Evolutionary conservation across 106 monocot genomes (phyloP), one percentile per base, ranked within the genome.

Genomic region (Apostasia ramifera): DNA sequence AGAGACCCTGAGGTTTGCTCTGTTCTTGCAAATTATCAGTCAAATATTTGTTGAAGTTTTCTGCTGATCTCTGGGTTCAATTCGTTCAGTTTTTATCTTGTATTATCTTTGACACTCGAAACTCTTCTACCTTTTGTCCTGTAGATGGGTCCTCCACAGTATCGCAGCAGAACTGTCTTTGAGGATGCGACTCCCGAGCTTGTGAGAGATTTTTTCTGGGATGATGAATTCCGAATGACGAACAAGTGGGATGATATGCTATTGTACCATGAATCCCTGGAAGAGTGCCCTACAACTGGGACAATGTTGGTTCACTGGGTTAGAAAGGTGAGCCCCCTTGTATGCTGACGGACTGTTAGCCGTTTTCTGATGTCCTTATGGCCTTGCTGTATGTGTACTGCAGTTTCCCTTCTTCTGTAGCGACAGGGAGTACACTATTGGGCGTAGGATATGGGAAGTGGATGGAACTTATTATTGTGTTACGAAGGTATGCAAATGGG

Each of bases 241-340:
- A 78, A 78, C 57, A 86, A 70, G 59, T 95, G 95, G 95, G 95
- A 95, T 74, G 95, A 95, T 70, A 95, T 95, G 95, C 95, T 95
- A 51, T 80, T 95, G 46, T 66, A 86, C 47, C 84, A 91, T 65
- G 73, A 80, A 7, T 79, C 77, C 12, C 69, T 95, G 75, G 82
- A 95, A 71, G 83, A 86, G 67, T 91, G 91, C 67, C 47, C 52
- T 8, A 80, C 53, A 12, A 95, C 95, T 7, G 95, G 95, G 57
- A 95, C 84, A 1, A 78, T 91, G 84, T 41, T 95, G 7, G 82
- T 91, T 63, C 88, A 86, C 58, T 95, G 95, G 95, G 64, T 95
- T 40, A 71, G 95, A 50, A 95, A 95, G 91, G 95, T 95, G 55
- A 53, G 9, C 10, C 38, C 50, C 6, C 59, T 44, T 53, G 13